These are phyloP conservation scores for Fusarium nematophilum DNA, from an alignment of 2,329 filamentous ascomycete species.

Conservation along the genomic window DNA sequence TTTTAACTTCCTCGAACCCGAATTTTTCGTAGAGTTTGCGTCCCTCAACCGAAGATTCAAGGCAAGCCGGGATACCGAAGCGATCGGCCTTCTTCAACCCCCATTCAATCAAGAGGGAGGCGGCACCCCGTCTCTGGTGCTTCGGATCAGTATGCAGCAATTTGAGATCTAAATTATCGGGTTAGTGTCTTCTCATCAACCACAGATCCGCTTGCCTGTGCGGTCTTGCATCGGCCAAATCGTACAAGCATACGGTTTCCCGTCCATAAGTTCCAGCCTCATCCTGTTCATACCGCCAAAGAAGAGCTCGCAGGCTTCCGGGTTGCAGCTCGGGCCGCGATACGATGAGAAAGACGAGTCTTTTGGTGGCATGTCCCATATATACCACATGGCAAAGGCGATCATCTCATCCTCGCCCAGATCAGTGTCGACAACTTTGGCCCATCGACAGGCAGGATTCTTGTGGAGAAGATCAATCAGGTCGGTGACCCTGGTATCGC, in stretches of 20 bases:
- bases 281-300: constrained; percentile 47
- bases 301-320: constrained; percentile 49
- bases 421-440: constrained; percentile 51
- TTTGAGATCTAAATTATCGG: constrained; percentile 47
- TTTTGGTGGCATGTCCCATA: constrained; percentile 43
- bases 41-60: constrained; percentile 51
- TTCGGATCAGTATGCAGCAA: constrained; percentile 52
- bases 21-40: constrained; percentile 49
- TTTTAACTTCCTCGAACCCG: constrained; percentile 49
- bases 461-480: constrained; percentile 36
- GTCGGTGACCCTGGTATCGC: constrained; percentile 34
- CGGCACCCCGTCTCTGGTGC: constrained; percentile 52
- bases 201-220: background rate
- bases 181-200: background rate
- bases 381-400: constrained; percentile 52
- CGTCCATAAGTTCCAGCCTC: constrained; percentile 46
- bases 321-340: constrained; percentile 47
- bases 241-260: constrained; percentile 52
- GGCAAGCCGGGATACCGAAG: constrained; percentile 49
- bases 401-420: constrained; percentile 46
- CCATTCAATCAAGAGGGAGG: constrained; percentile 49
- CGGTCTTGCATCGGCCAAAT: background rate
- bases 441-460: constrained; percentile 47
- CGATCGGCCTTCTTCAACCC: constrained; percentile 51
- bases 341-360: constrained; percentile 38